Evolutionary conservation across 352 stramenopile species (phyloP).

Genomic region (Globisporangium polare): DNA sequence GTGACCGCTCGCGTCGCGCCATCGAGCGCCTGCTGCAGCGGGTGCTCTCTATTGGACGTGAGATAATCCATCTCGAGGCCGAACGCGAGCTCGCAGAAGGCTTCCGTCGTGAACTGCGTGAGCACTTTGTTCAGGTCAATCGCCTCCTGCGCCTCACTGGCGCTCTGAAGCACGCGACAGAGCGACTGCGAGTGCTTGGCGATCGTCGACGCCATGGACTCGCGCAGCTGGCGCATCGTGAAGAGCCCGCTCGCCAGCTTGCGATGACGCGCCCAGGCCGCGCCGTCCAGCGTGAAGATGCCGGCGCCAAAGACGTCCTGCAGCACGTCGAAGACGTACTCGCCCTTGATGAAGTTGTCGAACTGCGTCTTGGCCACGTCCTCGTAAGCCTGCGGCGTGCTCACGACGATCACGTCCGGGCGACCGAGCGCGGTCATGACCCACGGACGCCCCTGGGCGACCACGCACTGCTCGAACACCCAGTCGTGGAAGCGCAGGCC

Average conservation of each 20-base stretch:
- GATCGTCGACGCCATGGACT: slow-evolving; percentile 10
- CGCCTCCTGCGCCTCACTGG: background rate
- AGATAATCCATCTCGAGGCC: slow-evolving; percentile 27
- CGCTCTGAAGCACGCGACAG: background rate
- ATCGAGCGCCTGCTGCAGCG: slow-evolving; percentile 28
- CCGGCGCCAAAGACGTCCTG: slow-evolving; percentile 49
- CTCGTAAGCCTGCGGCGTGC: slow-evolving; percentile 26
- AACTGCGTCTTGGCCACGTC: slow-evolving; percentile 55
- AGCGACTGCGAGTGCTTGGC: slow-evolving; percentile 7
- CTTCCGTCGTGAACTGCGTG: slow-evolving; percentile 28
- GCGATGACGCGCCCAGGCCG: slow-evolving; percentile 35
- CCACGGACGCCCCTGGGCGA: slow-evolving; percentile 4
- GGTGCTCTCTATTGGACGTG: slow-evolving; percentile 13
- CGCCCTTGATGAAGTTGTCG: slow-evolving; percentile 60
- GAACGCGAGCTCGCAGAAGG: slow-evolving; percentile 36
- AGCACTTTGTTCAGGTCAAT: slow-evolving; percentile 21
- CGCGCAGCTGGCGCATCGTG: slow-evolving; percentile 20
- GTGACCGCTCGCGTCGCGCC: slow-evolving; percentile 13
- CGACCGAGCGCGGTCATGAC: slow-evolving; percentile 29
- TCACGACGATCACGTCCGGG: slow-evolving; percentile 29
- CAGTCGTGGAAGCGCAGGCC: slow-evolving; percentile 13
- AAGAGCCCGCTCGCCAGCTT: slow-evolving; percentile 76
- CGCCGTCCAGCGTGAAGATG: slow-evolving; percentile 41
- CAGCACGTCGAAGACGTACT: slow-evolving; percentile 25
- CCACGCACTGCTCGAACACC: background rate